Conservation (phyloP, 345 rosid genomes). For the Pistacia atlantica region DNA sequence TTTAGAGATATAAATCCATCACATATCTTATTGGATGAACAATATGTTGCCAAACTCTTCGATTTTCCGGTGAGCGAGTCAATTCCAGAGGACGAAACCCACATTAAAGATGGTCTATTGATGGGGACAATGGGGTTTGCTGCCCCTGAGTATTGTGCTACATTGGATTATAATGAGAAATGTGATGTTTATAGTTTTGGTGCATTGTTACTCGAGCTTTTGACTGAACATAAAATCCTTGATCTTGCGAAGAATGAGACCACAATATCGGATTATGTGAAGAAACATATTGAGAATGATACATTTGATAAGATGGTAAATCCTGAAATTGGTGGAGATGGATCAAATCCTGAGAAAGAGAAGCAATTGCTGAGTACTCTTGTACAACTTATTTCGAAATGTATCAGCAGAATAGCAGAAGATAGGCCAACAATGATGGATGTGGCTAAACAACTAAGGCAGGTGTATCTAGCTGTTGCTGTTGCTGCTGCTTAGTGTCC, state of each 20-base stretch:
- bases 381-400: neutral
- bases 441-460: neutral
- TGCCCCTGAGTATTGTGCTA: neutral
- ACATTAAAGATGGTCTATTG: rapidly evolving
- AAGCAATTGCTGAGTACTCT: neutral
- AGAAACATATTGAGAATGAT: neutral
- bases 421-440: neutral
- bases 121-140: neutral
- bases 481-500: no score
- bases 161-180: neutral
- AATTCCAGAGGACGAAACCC: slow-evolving; percentile 11
- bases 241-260: no score
- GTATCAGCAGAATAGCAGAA: neutral
- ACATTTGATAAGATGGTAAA: no score
- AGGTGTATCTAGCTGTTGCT: no score
- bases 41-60: neutral
- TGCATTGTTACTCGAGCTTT: neutral
- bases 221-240: neutral
- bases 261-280: no score
- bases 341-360: neutral
- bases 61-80: neutral
- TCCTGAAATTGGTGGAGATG: neutral
- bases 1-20: neutral
- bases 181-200: slow-evolving; percentile 3
- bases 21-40: neutral